Evolutionary conservation across 2,329 filamentous ascomycete species (phyloP).

Genomic region (Botryosphaeria dothidea): DNA sequence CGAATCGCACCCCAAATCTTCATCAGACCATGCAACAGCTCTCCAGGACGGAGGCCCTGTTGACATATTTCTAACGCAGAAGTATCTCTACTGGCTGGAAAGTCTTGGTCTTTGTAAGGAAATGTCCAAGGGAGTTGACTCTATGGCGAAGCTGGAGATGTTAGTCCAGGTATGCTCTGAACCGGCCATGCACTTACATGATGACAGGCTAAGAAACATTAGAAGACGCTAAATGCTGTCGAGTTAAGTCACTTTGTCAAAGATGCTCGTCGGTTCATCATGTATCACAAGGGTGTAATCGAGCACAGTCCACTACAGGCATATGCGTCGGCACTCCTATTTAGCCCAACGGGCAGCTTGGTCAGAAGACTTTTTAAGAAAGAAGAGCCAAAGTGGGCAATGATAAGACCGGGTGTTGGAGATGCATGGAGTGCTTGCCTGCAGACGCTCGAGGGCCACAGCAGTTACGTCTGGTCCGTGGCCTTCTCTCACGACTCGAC

Average conservation of each 20-base stretch:
- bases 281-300: conserved; percentile 26
- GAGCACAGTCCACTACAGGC: conserved; percentile 27
- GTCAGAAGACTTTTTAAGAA: conserved; percentile 21
- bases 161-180: not conserved
- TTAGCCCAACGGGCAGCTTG: conserved; percentile 23
- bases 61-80: conserved; percentile 17
- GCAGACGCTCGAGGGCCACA: conserved; percentile 26
- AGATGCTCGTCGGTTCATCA: conserved; percentile 27
- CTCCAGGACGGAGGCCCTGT: conserved; percentile 18
- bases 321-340: conserved; percentile 28
- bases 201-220: no score
- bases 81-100: conserved; percentile 25
- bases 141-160: conserved; percentile 21
- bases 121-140: conserved; percentile 22
- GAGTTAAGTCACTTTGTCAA: conserved; percentile 13
- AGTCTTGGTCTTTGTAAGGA: conserved; percentile 24
- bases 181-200: no score
- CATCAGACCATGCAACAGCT: not conserved
- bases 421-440: conserved; percentile 9
- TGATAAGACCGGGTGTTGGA: conserved; percentile 21
- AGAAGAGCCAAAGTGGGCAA: conserved; percentile 22
- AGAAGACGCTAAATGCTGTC: no score
- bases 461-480: conserved; percentile 22
- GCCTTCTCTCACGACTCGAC: conserved; percentile 29
- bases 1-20: conserved; percentile 20